Conservation (phyloP, 106 monocot genomes). For the Gastrodia elata region DNA sequence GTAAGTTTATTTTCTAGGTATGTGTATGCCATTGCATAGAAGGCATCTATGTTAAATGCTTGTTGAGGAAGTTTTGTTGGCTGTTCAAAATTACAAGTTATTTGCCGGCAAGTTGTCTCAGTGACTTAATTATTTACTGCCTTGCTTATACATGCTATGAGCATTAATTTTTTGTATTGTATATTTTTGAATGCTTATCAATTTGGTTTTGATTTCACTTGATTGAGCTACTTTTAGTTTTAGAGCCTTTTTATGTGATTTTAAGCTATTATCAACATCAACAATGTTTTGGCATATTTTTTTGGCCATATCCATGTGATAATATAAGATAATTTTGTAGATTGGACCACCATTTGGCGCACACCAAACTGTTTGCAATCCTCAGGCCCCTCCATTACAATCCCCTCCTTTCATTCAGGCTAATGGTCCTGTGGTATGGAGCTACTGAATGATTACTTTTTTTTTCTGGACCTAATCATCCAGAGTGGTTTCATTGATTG, state of each 20-base stretch:
- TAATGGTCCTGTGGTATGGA: constrained; percentile 10
- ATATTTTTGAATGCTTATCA: background rate
- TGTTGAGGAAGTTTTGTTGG: no score
- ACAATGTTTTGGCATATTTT: background rate
- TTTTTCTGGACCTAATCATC: background rate
- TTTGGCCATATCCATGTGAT: background rate
- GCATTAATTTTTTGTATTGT: background rate
- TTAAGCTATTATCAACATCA: background rate
- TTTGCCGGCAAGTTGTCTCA: background rate
- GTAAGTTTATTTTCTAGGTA: background rate
- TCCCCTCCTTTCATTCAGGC: constrained; percentile 4
- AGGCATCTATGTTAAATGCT: no score
- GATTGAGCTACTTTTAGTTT: background rate
- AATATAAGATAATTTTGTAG: constrained; percentile 3
- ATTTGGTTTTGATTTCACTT: no score
- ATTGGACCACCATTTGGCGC: constrained; percentile 8
- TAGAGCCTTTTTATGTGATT: background rate
- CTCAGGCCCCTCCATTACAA: constrained; percentile 11
- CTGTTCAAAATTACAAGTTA: background rate
- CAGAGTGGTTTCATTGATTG: background rate
- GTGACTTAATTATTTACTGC: background rate
- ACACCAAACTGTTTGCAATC: constrained; percentile 9
- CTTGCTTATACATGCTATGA: background rate
- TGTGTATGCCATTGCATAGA: background rate
- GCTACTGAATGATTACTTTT: background rate